Base-by-base conservation (phyloP, 768 basidiomycete species). In the Asterophora lycoperdoides region DNA sequence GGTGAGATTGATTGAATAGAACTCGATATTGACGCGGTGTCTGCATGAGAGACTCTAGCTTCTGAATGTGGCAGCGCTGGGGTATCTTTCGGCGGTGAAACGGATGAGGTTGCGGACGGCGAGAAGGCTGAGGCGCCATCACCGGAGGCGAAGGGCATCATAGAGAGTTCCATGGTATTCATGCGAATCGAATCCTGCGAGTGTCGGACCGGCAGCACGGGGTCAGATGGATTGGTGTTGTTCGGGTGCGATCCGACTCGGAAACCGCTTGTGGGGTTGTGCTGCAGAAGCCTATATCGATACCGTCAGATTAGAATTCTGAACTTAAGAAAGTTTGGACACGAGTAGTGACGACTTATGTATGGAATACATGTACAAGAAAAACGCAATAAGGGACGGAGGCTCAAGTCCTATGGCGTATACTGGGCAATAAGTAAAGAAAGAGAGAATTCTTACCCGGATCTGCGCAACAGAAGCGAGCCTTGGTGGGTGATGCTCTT, bases 151-250 rank as follows among this genome's bases (percentile, higher is more conserved):
- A 64, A 63, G 4, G 75, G 66, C 62, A 81, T 74, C 45, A 68
- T 71, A 14, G 86, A 85, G 3, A 90, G 71, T 44, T 83, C 73
- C 60, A 89, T 74, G 0, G 87, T 89, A 53, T 68, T 74, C 29
- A 78, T 70, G 14, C 88, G 80, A 51, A 89, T 90, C 23, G 75
- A 72, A 54, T 76, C 76, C 53, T 80, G 81, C 1, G 80, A 80
- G 56, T 81, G 85, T 8, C 77, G 69, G 7, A 62, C 42, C 13
- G 51, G 53, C 1, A 55, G 57, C 0, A 23, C 3, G 23, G 23
- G 23, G 3, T 6, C 23, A 23, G 23, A 23, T 23, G 23, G 23
- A 23, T 23, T 23, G 23, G 23, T 23, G 23, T 6, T 23, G 23
- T 23, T 23, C 23, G 23, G 3, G 23, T 23, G 23, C 23, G 23